These are phyloP conservation scores for Pezizomycotina sp. DNA, from an alignment of 2,329 filamentous ascomycete genomes.

Conservation along the genomic window DNA sequence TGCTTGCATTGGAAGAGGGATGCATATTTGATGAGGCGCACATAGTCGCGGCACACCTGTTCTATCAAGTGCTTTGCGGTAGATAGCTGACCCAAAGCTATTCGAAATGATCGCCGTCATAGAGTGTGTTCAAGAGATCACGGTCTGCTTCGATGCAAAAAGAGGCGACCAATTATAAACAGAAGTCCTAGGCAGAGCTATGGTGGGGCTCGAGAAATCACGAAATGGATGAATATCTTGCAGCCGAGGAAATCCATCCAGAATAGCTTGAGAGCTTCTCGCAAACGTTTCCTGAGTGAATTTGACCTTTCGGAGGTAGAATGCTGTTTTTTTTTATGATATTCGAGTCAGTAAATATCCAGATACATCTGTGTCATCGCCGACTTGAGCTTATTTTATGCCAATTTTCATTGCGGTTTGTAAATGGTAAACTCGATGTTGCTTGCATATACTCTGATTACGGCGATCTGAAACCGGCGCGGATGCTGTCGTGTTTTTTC, in stretches of 20 bases:
- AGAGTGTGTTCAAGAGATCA: slow-evolving; percentile 88
- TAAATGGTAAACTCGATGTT: neutral
- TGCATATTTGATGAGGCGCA: slow-evolving; percentile 88
- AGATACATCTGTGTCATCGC: slow-evolving; percentile 3
- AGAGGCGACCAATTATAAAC: slow-evolving; percentile 23
- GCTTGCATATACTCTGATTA: slow-evolving; percentile 48
- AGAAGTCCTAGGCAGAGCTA: slow-evolving; percentile 9
- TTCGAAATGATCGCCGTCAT: slow-evolving; percentile 97
- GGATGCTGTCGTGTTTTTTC: slow-evolving; percentile 84
- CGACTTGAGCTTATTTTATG: slow-evolving; percentile 22
- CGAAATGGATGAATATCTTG: slow-evolving; percentile 93
- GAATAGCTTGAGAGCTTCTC: slow-evolving; percentile 79
- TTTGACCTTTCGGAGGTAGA: slow-evolving; percentile 97
- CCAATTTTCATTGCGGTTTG: slow-evolving; percentile 26
- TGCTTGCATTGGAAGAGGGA: slow-evolving; percentile 98
- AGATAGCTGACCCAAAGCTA: slow-evolving; percentile 86
- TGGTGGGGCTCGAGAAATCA: slow-evolving; percentile 37
- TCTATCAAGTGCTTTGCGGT: slow-evolving; percentile 95
- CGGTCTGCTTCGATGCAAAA: slow-evolving; percentile 35
- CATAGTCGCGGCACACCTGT: slow-evolving; percentile 89
- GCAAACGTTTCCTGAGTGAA: slow-evolving; percentile 93
- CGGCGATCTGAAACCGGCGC: slow-evolving; percentile 83
- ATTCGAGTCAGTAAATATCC: slow-evolving; percentile 19
- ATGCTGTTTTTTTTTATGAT: slow-evolving; percentile 42
- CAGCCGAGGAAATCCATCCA: slow-evolving; percentile 82